Conservation (phyloP, 805 yeast species). For the Candida tibetensis region DNA sequence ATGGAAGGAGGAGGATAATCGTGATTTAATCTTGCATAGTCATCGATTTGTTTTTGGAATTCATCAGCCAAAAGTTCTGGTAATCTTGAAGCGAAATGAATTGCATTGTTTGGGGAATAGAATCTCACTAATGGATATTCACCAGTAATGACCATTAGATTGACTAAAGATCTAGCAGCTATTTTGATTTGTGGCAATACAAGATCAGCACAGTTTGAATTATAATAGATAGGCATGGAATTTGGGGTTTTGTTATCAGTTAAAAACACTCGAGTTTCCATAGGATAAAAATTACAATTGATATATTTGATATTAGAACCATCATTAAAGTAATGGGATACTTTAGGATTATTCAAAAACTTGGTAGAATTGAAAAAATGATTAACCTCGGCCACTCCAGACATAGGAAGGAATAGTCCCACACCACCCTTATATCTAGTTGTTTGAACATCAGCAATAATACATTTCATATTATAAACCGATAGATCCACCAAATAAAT, state of each 20-base stretch:
- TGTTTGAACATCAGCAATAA: constrained; percentile 70
- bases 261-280: constrained; percentile 71
- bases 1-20: constrained; percentile 58
- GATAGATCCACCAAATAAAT: constrained; percentile 75
- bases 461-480: constrained; percentile 66
- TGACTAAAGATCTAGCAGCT: constrained; percentile 65
- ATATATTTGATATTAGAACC: constrained; percentile 28
- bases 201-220: constrained; percentile 57
- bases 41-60: constrained; percentile 70
- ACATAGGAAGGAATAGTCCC: constrained; percentile 62
- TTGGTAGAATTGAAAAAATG: constrained; percentile 19
- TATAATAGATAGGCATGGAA: constrained; percentile 73
- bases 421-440: constrained; percentile 74
- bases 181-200: constrained; percentile 55
- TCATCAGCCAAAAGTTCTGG: constrained; percentile 69
- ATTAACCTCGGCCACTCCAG: constrained; percentile 16
- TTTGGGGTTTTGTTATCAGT: constrained; percentile 49
- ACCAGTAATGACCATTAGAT: constrained; percentile 73
- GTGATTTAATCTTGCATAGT: constrained; percentile 65
- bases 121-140: constrained; percentile 87
- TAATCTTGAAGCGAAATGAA: constrained; percentile 54
- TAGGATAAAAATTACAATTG: constrained; percentile 51
- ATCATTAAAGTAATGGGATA: constrained; percentile 28
- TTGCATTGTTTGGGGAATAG: constrained; percentile 50
- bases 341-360: constrained; percentile 30